These are phyloP conservation scores for Thalassiosira profunda DNA, from an alignment of 108 stramenopile species.

Conservation along the genomic window DNA sequence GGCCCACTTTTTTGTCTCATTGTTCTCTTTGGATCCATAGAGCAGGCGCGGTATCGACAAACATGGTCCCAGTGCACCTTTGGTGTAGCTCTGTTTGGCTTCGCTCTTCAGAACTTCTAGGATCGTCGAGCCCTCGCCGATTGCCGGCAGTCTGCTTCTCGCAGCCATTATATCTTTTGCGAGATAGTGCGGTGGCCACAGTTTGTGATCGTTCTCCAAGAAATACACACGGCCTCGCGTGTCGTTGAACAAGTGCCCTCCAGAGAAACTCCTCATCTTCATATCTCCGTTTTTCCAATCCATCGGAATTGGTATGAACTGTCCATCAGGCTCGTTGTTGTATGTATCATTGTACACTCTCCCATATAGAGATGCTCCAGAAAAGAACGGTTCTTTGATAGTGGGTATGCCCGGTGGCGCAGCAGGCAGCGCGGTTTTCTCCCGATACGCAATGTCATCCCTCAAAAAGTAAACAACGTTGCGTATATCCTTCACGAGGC, in stretches of 20 bases:
- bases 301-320: too few relatives aligned
- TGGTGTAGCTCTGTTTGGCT: not conserved
- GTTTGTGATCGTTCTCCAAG: not conserved
- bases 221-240: not conserved
- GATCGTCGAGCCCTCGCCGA: not conserved
- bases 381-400: not conserved
- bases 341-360: not conserved
- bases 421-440: not conserved
- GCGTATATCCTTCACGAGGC: too few relatives aligned
- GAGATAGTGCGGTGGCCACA: not conserved
- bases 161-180: not conserved
- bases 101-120: not conserved
- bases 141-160: not conserved
- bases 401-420: not conserved
- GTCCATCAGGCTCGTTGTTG: too few relatives aligned
- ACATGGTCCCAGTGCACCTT: slow-evolving; percentile 6
- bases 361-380: not conserved
- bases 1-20: not conserved
- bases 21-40: slow-evolving; percentile 19
- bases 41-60: slow-evolving; percentile 28
- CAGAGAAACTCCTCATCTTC: not conserved
- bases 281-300: too few relatives aligned
- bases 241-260: not conserved
- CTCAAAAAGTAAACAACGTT: not conserved
- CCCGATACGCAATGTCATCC: not conserved